phyloP scores from a whole-genome alignment of 441 rosid genomes.

The Euphorbia corollata region DNA sequence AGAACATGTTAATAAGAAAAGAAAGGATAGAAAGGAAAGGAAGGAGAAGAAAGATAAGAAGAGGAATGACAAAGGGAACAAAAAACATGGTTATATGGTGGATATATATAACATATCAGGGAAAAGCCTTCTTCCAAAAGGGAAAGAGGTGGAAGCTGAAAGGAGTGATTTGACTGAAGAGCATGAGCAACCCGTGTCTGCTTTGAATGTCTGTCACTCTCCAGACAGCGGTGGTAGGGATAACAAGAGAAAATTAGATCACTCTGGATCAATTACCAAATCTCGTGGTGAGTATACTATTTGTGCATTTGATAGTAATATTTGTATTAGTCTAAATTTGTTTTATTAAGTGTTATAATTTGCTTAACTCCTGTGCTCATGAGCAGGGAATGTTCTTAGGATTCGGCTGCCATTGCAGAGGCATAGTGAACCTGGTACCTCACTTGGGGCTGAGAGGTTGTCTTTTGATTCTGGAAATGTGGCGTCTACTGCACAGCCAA shows the following conservation, averaged over 20 bases:
- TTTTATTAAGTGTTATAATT: neutral
- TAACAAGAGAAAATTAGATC: conserved; percentile 38
- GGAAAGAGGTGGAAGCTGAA: conserved; percentile 32
- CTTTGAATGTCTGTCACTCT: conserved; percentile 22
- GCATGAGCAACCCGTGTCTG: conserved; percentile 35
- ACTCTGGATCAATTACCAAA: conserved; percentile 20
- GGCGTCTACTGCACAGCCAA: neutral
- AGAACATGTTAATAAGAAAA: conserved; percentile 31
- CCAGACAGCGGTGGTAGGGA: conserved; percentile 48
- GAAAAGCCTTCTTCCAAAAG: conserved; percentile 11
- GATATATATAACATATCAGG: neutral
- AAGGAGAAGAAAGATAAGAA: conserved; percentile 24
- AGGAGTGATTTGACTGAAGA: conserved; percentile 65
- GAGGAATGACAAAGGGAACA: conserved; percentile 15
- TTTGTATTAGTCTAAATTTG: neutral
- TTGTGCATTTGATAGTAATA: neutral
- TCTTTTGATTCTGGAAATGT: conserved; percentile 11
- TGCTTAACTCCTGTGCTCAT: neutral
- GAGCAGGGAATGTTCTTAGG: conserved; percentile 38
- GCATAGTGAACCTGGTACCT: conserved; percentile 8
- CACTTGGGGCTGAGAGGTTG: conserved; percentile 1
- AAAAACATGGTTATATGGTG: neutral
- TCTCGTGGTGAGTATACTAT: conserved; percentile 34
- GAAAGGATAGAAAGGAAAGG: conserved; percentile 21
- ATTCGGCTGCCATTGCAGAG: conserved; percentile 39